A percentile compares a stretch with the other conserved stretches of the same genome.
Conservation (phyloP, 2,329 filamentous ascomycete species). For the Trichoderma simmonsii region DNA sequence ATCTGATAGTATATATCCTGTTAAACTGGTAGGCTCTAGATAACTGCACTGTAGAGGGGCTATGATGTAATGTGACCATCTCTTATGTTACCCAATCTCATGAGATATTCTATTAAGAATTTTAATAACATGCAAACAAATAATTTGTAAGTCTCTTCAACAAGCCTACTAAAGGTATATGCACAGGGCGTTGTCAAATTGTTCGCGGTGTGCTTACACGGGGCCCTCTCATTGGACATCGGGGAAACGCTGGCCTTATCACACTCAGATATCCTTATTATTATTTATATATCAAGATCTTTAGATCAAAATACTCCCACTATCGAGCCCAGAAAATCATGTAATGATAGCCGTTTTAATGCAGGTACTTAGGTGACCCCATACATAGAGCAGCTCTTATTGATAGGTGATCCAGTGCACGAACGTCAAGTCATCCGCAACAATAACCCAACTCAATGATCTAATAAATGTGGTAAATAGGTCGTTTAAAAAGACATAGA, state of each 20-base stretch:
- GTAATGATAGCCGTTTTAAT: not conserved
- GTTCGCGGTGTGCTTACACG: not conserved
- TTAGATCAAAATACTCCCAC: not conserved
- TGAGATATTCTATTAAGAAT: not conserved
- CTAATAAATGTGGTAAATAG: not conserved
- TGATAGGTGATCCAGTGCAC: not conserved
- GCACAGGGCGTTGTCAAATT: not conserved
- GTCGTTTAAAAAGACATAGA: not conserved
- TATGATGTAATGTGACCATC: not conserved
- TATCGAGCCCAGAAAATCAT: too few relatives aligned
- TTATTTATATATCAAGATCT: not conserved
- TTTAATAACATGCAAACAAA: not conserved
- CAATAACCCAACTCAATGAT: not conserved
- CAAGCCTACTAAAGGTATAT: not conserved
- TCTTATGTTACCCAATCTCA: too few relatives aligned
- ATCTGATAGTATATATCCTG: not conserved
- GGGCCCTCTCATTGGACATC: accelerated
- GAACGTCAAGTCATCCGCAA: not conserved
- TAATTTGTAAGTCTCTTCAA: not conserved
- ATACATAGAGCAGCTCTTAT: not conserved
- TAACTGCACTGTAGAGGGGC: not conserved
- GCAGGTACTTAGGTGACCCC: not conserved
- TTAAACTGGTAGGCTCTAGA: not conserved
- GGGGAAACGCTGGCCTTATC: not conserved
- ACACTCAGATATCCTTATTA: not conserved